Evolutionary conservation across 2,329 filamentous ascomycete genomes (phyloP).

Genomic region (Teratosphaeria nubilosa): DNA sequence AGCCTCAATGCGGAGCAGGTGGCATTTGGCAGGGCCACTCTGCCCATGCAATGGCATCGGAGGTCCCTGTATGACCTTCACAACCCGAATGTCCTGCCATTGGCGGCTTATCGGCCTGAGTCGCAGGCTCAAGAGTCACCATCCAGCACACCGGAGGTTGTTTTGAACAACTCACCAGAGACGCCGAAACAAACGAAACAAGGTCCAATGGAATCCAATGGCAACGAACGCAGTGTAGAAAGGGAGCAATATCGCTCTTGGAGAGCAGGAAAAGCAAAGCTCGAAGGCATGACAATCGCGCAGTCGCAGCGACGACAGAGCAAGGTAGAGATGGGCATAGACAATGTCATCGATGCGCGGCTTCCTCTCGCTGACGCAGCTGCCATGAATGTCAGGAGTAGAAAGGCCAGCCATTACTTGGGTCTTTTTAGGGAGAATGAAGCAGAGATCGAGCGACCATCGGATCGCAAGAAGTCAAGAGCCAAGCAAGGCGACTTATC

Average conservation of each 20-base stretch:
- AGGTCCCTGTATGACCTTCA: slow-evolving; percentile 23
- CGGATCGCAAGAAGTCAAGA: slow-evolving; percentile 34
- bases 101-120: slow-evolving; percentile 3
- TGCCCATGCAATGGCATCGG: slow-evolving; percentile 19
- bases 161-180: slow-evolving; percentile 3
- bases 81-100: slow-evolving; percentile 10
- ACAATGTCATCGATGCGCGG: slow-evolving; percentile 55
- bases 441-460: slow-evolving; percentile 42
- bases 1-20: neutral
- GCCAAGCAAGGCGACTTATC: neutral
- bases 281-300: slow-evolving; percentile 28
- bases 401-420: slow-evolving; percentile 56
- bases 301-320: slow-evolving; percentile 25
- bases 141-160: neutral
- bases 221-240: slow-evolving; percentile 28
- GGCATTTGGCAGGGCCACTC: slow-evolving; percentile 9
- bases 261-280: slow-evolving; percentile 38
- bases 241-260: slow-evolving; percentile 39
- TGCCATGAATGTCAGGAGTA: slow-evolving; percentile 46
- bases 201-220: slow-evolving; percentile 6
- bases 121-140: neutral
- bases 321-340: slow-evolving; percentile 34
- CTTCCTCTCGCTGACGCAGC: slow-evolving; percentile 46
- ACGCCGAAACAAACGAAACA: slow-evolving; percentile 10
- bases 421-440: slow-evolving; percentile 56